Conservation (phyloP, 2,329 filamentous ascomycete species). For the Dothideomycetidae sp. region DNA sequence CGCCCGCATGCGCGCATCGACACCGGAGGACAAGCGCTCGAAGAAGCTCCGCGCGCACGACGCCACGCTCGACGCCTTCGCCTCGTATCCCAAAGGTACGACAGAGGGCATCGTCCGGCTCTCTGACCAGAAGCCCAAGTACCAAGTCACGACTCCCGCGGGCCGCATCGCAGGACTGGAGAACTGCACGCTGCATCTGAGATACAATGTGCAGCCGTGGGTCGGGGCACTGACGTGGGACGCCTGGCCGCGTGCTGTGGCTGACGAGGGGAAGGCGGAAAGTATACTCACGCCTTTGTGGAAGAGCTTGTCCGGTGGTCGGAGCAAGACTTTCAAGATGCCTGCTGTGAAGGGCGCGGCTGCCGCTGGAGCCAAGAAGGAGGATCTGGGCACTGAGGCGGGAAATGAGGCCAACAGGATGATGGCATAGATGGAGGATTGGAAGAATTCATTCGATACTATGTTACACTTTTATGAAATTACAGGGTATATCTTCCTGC, state of each 20-base stretch:
- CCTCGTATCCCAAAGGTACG: slow-evolving; percentile 19
- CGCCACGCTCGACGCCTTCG: slow-evolving; percentile 11
- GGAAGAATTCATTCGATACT: too few relatives aligned
- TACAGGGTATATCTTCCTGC: too few relatives aligned
- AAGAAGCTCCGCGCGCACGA: slow-evolving; percentile 13
- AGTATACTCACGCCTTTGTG: slow-evolving; percentile 35
- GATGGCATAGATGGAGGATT: background rate
- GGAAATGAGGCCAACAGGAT: slow-evolving; percentile 32
- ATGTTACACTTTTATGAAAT: too few relatives aligned
- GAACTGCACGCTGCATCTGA: slow-evolving; percentile 64
- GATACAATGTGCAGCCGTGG: slow-evolving; percentile 98
- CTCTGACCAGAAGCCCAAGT: slow-evolving; percentile 81
- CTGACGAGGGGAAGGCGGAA: slow-evolving; percentile 3
- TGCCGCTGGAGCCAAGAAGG: slow-evolving; percentile 24
- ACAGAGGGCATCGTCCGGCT: slow-evolving; percentile 58
- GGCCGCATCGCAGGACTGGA: slow-evolving; percentile 60
- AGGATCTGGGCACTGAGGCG: slow-evolving; percentile 34
- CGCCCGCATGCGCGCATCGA: slow-evolving; percentile 28
- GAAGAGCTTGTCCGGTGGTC: slow-evolving; percentile 50
- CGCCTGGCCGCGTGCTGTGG: slow-evolving; percentile 19
- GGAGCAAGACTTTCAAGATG: slow-evolving; percentile 49
- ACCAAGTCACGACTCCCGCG: slow-evolving; percentile 84
- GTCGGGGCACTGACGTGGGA: slow-evolving; percentile 78
- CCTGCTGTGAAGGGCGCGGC: slow-evolving; percentile 51
- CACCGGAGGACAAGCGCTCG: slow-evolving; percentile 11